Conservation (phyloP, 345 rosid species). For the Carallia brachiata region DNA sequence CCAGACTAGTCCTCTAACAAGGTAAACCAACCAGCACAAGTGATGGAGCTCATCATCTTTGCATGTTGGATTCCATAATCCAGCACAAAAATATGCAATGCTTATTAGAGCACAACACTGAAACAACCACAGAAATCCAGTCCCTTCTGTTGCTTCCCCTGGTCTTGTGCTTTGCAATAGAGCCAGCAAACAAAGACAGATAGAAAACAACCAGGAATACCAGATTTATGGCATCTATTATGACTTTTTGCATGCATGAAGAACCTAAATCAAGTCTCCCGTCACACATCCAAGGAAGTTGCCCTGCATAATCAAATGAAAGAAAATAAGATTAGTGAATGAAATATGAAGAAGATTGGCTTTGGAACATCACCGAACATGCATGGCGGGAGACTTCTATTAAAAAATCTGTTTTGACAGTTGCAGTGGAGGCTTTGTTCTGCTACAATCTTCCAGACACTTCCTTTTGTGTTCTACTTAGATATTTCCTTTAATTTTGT, state of each 20-base stretch:
- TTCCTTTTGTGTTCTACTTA: too few relatives aligned
- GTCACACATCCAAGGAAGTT: constrained; percentile 48
- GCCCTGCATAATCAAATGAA: constrained; percentile 37
- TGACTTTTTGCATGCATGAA: constrained; percentile 52
- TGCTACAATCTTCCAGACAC: too few relatives aligned
- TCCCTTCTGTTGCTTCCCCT: constrained; percentile 31
- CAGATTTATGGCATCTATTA: constrained; percentile 51
- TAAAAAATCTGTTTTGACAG: too few relatives aligned
- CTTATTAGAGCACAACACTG: constrained; percentile 48
- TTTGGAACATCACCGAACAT: too few relatives aligned
- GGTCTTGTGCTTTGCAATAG: constrained; percentile 21
- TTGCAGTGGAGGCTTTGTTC: too few relatives aligned
- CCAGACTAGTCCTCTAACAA: constrained; percentile 61
- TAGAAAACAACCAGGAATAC: constrained; percentile 57
- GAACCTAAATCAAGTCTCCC: constrained; percentile 43
- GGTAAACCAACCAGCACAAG: constrained; percentile 30
- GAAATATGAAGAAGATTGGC: too few relatives aligned
- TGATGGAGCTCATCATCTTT: constrained; percentile 11
- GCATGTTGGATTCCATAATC: constrained; percentile 37
- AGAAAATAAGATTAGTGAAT: too few relatives aligned
- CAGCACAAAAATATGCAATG: constrained; percentile 32
- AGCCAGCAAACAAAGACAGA: constrained; percentile 37
- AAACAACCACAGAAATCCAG: constrained; percentile 36
- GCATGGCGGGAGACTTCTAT: too few relatives aligned
- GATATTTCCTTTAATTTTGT: too few relatives aligned